phyloP scores from a whole-genome alignment of 441 rosid genomes.

The Populus hybrid region DNA sequence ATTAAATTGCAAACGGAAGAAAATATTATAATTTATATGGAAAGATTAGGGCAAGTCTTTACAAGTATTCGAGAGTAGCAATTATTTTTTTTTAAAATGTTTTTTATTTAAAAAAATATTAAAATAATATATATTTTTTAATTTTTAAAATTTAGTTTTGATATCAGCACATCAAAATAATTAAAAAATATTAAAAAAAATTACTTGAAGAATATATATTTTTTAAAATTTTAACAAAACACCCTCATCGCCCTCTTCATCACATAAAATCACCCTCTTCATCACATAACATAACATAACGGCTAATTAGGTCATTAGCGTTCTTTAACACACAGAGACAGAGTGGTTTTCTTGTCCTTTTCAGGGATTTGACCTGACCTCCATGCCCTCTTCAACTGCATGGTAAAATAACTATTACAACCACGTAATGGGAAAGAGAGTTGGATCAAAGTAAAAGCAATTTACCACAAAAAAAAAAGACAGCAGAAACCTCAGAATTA shows the following conservation, averaged over 20 bases:
- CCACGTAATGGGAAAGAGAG: neutral
- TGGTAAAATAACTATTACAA: slow-evolving; percentile 12
- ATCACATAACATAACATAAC: neutral
- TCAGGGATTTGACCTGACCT: slow-evolving; percentile 59
- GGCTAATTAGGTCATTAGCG: slow-evolving; percentile 51
- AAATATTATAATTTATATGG: neutral
- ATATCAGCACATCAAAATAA: accelerated
- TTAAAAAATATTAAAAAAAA: no score
- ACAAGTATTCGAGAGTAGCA: no score
- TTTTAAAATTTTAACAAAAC: no score
- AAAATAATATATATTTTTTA: no score
- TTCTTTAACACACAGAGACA: slow-evolving; percentile 57
- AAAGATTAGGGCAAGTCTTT: no score
- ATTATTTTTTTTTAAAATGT: no score
- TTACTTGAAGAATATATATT: no score
- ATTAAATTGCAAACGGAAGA: neutral
- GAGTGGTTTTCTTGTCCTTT: slow-evolving; percentile 68
- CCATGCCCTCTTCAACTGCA: slow-evolving; percentile 78
- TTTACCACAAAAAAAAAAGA: neutral
- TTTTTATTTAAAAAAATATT: no score
- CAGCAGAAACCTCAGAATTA: slow-evolving; percentile 77
- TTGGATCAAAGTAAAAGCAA: slow-evolving; percentile 5
- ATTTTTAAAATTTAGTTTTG: no score
- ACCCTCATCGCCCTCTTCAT: no score
- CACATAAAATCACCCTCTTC: no score